phyloP scores from a whole-genome alignment of 1,139 yeast genomes.

The Torulaspora pretoriensis region DNA sequence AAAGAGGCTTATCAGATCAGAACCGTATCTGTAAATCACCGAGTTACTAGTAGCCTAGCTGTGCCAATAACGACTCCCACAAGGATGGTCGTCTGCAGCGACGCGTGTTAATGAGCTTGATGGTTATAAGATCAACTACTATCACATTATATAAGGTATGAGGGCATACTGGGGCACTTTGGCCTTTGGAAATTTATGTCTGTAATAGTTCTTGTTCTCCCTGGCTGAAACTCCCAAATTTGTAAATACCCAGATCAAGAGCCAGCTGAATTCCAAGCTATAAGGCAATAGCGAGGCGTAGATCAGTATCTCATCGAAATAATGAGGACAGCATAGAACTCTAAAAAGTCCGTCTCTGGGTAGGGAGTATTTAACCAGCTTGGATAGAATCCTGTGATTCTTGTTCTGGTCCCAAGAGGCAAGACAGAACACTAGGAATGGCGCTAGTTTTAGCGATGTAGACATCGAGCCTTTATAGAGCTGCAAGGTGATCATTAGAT shows the following conservation, averaged over 20 bases:
- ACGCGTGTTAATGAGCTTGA: not conserved
- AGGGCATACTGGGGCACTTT: slow-evolving; percentile 34
- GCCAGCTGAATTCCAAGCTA: slow-evolving; percentile 24
- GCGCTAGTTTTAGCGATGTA: slow-evolving; percentile 15
- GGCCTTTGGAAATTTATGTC: slow-evolving; percentile 32
- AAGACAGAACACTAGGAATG: slow-evolving; percentile 38
- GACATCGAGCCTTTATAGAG: slow-evolving; percentile 23
- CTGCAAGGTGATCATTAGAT: slow-evolving; percentile 34
- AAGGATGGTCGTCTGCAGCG: not conserved
- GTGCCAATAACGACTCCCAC: not conserved
- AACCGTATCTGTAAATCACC: too few species aligned
- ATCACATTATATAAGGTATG: slow-evolving; percentile 40
- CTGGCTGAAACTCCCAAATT: slow-evolving; percentile 62
- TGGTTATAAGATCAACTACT: not conserved
- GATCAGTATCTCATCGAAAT: slow-evolving; percentile 66
- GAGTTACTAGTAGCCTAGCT: not conserved
- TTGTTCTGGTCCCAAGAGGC: slow-evolving; percentile 54
- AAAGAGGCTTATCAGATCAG: too few species aligned
- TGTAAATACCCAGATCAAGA: slow-evolving; percentile 54
- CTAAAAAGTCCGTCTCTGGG: slow-evolving; percentile 56
- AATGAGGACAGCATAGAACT: slow-evolving; percentile 69
- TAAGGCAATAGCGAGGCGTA: slow-evolving; percentile 44
- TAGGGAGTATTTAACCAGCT: slow-evolving; percentile 58
- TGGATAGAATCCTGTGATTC: slow-evolving; percentile 59
- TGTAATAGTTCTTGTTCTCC: slow-evolving; percentile 55